These are phyloP conservation scores for Phyllosticta paracitricarpa DNA, from an alignment of 2,329 filamentous ascomycete species.

Conservation along the genomic window DNA sequence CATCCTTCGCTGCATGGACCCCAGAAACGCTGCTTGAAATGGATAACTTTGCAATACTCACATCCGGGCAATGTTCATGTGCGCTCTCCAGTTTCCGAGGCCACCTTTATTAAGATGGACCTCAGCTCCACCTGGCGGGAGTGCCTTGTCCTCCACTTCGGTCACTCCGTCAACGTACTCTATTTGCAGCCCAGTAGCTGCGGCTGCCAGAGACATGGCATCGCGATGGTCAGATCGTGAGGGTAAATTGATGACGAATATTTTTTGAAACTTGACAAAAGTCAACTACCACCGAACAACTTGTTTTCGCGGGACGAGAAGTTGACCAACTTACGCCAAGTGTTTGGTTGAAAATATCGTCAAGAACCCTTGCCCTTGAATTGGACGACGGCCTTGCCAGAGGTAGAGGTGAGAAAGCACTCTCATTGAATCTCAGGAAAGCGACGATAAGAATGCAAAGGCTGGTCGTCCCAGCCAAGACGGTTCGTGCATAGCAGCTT, in stretches of 20 bases:
- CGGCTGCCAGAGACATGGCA: slow-evolving; percentile 38
- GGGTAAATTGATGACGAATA: slow-evolving; percentile 44
- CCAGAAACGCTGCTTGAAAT: too few relatives aligned
- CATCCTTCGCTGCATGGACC: background rate
- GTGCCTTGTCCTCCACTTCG: slow-evolving; percentile 20
- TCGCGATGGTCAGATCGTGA: slow-evolving; percentile 43
- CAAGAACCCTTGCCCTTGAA: background rate
- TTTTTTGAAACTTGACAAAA: slow-evolving; percentile 46
- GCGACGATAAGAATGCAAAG: background rate
- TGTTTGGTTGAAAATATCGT: slow-evolving; percentile 4
- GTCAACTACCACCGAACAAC: too few relatives aligned
- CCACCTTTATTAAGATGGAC: background rate
- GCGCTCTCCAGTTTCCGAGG: slow-evolving; percentile 5
- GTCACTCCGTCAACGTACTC: slow-evolving; percentile 39
- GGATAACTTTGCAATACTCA: background rate
- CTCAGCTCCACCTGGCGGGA: slow-evolving; percentile 26
- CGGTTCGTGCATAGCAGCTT: background rate
- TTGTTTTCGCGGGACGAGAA: too few relatives aligned
- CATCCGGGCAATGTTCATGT: slow-evolving; percentile 1
- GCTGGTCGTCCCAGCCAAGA: background rate
- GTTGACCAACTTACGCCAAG: slow-evolving; percentile 3
- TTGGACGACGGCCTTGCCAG: background rate
- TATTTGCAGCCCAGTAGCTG: slow-evolving; percentile 36
- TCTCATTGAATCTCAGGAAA: background rate
- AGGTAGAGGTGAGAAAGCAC: background rate